Evolutionary conservation across 2,329 filamentous ascomycete species (phyloP), one percentile per base, ranked within the genome.

Genomic region (Talaromyces sp.): DNA sequence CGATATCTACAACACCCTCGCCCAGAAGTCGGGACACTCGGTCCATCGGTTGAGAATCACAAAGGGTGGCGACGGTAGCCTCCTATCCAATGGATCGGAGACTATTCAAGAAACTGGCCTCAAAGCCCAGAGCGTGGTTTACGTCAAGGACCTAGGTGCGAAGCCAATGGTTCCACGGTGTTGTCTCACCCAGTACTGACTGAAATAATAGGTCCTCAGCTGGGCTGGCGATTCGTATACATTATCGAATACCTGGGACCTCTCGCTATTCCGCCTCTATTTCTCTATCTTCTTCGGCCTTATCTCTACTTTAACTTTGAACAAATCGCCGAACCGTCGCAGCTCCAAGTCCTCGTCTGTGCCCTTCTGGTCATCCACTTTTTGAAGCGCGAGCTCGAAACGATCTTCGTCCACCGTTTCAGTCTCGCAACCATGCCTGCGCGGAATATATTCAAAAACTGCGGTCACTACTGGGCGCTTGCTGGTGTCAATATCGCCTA

Each of bases 191-290:
- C 49, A 19, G 9, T 53, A 53, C 58, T 63, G 17, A 63, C 32
- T 25, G 47, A 19, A 39, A 32, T 42, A 17, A 36, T 47, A 96
- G 92, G 95, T 17, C 85, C 88, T 55, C 95, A 99, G 77, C 89
- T 97, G 60, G 87, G 86, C 65, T 99, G 95, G 95, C 88, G 87
- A 66, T 95, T 91, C 63, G 93, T 98, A 75, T 99, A 93, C 82
- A 80, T 97, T 65, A 88, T 97, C 80, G 95, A 99, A 79, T 99
- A 99, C 77, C 79, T 95, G 66, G 95, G 95, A 4, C 95, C 95
- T 6, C 84, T 98, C 70, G 78, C 97, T 70, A 90, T 98, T 79
- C 93, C 97, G 80, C 85, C 86, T 52, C 81, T 91, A 69, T 82
- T 88, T 73, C 80, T 92, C 75, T 87, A 85, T 75, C 77, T 84